Base-by-base conservation (phyloP, 306 rosid species). In the Ormosia emarginata region DNA sequence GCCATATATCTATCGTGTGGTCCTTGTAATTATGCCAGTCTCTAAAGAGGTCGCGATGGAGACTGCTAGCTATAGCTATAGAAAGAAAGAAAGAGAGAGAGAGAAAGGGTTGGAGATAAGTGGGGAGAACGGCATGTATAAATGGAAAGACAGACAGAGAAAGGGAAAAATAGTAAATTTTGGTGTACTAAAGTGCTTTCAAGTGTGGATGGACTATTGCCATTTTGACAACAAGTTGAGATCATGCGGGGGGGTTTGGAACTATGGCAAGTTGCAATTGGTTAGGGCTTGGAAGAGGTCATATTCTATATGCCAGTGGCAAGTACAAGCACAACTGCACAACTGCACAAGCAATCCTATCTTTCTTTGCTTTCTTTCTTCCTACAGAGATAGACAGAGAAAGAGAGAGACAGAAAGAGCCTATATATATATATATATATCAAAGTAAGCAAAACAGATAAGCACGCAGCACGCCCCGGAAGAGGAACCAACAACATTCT, bases 121-220 rank as follows among this genome's bases (percentile, higher is more conserved):
- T 86, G 90, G 84, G 78, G 70, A 87, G 86, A 36, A 78, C 92
- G 94, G 97, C 97, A 82, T 93, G 98, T 82, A 90, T 81, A 92
- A 82, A 85, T 88, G 90, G 99, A 92, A 92, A 93, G 86, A 77
- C 30, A 69, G 66, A 41, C 11, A 37, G 10, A 58, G 18, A 70
- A 81, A 76, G n/a, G 13, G 32, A 65, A 11, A 56, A 67, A 72
- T 50, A 78, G 33, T 74, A 71, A 56, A 56, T 50, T 59, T 72
- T 83, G 61, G 57, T 43, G 44, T 64, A 74, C 53, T 12, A 59
- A 8, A 46, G 84, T 79, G 91, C 76, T 85, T 92, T 91, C 87
- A 79, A 90, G 82, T 82, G 91, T 81, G 46, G 67, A 80, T 68
- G 69, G 87, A 86, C 89, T 83, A 85, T 77, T 75, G 41, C 81